Percentiles rank a stretch among this genome's conserved stretches.
Evolutionary conservation across 2,329 filamentous ascomycete species (phyloP).

Genomic region (Leptographium galeiforme): DNA sequence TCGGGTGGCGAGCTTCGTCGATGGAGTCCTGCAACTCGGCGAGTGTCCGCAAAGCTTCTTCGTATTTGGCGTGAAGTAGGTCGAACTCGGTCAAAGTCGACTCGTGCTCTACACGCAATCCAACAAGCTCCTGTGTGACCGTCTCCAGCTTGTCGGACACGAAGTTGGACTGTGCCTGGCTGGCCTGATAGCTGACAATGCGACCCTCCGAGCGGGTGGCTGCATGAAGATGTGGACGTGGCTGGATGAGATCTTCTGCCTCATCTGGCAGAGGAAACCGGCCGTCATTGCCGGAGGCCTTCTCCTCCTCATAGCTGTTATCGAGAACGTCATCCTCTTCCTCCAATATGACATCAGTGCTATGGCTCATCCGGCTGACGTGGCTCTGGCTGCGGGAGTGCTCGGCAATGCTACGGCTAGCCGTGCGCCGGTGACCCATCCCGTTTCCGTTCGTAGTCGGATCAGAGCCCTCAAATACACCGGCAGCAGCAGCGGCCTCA

Average conservation of each 20-base stretch:
- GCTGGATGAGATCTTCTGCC: constrained; percentile 9
- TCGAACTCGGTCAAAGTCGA: constrained; percentile 69
- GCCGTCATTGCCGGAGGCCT: constrained; percentile 2
- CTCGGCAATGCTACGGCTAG: constrained; percentile 27
- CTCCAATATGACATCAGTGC: constrained; percentile 40
- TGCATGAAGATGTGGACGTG: constrained; percentile 5
- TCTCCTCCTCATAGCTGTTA: constrained; percentile 15
- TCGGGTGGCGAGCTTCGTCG: constrained; percentile 61
- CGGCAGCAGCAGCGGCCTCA: constrained; percentile 17
- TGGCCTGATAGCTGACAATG: constrained; percentile 35
- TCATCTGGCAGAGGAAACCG: not conserved
- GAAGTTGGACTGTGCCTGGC: constrained; percentile 68
- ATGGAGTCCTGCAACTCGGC: constrained; percentile 75
- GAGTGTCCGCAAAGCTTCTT: constrained; percentile 70
- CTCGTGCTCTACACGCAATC: constrained; percentile 84
- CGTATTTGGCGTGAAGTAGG: constrained; percentile 74
- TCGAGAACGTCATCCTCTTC: constrained; percentile 25
- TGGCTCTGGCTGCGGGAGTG: constrained; percentile 42
- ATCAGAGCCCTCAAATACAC: constrained; percentile 14
- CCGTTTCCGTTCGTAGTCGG: constrained; percentile 25
- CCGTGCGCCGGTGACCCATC: constrained; percentile 28
- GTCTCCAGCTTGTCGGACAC: constrained; percentile 87
- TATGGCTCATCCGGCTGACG: constrained; percentile 37
- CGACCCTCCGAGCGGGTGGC: constrained; percentile 1
- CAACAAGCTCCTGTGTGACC: constrained; percentile 82